Conservation (phyloP, 495 filamentous ascomycete genomes). For the Penicillium arizonense region DNA sequence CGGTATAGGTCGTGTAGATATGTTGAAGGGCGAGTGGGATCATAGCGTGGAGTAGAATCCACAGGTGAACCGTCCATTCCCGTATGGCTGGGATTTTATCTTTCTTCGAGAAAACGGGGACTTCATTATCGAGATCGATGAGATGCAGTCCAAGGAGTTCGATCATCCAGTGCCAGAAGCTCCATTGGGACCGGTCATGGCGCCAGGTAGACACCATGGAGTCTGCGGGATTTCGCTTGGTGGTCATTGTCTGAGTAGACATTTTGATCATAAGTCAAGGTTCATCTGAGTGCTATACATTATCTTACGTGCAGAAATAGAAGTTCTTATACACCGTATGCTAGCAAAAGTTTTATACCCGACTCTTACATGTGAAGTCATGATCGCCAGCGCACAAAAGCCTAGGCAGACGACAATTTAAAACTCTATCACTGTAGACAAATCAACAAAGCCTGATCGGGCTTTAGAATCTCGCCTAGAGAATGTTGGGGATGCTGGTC, state of each 20-base stretch:
- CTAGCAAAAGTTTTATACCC: background rate
- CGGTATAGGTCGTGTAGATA: constrained; percentile 18
- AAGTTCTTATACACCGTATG: constrained; percentile 8
- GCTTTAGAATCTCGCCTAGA: background rate
- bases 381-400: constrained; percentile 10
- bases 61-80: constrained; percentile 24
- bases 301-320: background rate
- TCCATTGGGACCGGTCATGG: constrained; percentile 23
- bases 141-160: constrained; percentile 25
- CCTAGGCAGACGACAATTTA: background rate
- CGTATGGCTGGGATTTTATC: constrained; percentile 23
- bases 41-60: constrained; percentile 24
- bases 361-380: constrained; percentile 13
- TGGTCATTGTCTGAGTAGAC: constrained; percentile 1
- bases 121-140: constrained; percentile 11
- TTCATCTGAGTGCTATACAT: background rate
- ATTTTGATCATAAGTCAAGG: constrained; percentile 1
- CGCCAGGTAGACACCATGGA: constrained; percentile 33
- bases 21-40: constrained; percentile 23
- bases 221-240: constrained; percentile 19
- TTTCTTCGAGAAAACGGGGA: constrained; percentile 23
- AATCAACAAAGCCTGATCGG: background rate
- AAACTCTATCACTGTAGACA: constrained; percentile 3
- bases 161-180: constrained; percentile 20
- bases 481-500: constrained; percentile 1